Evolutionary conservation across 805 yeast genomes (phyloP), one percentile per base, ranked within the genome.

Genomic region (Cyberlindnera meyerae): DNA sequence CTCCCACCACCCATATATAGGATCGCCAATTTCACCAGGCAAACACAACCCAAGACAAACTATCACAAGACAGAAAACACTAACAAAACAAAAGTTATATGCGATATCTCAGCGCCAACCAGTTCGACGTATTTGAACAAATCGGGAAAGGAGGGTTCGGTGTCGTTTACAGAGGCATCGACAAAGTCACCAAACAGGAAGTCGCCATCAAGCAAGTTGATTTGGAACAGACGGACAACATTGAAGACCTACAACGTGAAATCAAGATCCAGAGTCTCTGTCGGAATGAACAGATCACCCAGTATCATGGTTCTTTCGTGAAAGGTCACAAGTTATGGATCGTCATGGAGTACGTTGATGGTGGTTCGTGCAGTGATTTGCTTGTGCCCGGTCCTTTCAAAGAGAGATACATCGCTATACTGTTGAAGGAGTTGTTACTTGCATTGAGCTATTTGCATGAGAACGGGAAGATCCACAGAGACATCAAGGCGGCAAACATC

Each of bases 121-220:
- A 54, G 34, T 54, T 64, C 29, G 65, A 71, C 63, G 65, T 79
- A 42, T 66, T 67, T 33, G 97, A 93, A 60, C 79, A 87, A 31
- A 84, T 93, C 11, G 99, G 98, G 7, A 72, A 90, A 42, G 99
- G 99, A 25, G 93, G 88, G 60, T 93, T 93, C 60, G 99, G 99
- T 24, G 82, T 88, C 16, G 99, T 93, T 7, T 93, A 90, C 61
- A 86, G 88, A 56, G 98, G 95, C 21, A 61, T 72, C 33, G 75
- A 81, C 54, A 63, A 70, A 29, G 77, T 75, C 44, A 81, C 94
- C 6, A 79, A 79, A 49, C 77, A 79, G 47, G 74, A 82, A 2
- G 94, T 89, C 36, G 99, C 99, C 14, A 88, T 93, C 54, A 93
- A 93, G 57, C 90, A 89, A 8, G 70, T 93, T 40, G 88, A 90